These are phyloP conservation scores for Aspergillus unguis DNA, from an alignment of 2,329 filamentous ascomycete genomes.

Conservation along the genomic window DNA sequence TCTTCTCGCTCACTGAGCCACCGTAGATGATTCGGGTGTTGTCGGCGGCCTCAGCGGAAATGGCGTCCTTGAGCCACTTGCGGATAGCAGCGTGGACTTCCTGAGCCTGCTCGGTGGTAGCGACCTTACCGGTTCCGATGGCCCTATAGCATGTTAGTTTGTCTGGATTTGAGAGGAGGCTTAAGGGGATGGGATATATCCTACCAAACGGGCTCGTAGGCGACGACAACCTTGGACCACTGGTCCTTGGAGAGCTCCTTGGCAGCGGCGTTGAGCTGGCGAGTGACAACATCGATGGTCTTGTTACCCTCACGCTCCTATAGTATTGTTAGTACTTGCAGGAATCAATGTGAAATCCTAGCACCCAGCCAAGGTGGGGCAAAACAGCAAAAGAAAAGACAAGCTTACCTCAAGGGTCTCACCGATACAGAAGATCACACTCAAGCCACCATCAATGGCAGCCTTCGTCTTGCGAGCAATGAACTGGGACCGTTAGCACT, in stretches of 20 bases:
- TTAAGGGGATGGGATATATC: slow-evolving; percentile 28
- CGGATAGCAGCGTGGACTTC: slow-evolving; percentile 92
- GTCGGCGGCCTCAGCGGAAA: slow-evolving; percentile 75
- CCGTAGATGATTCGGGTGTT: slow-evolving; percentile 94
- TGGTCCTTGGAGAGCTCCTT: slow-evolving; percentile 65
- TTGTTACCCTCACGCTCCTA: slow-evolving; percentile 76
- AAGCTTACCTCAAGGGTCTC: slow-evolving; percentile 72
- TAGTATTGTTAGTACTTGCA: slow-evolving; percentile 9
- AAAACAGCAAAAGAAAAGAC: slow-evolving; percentile 16
- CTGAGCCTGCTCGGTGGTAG: slow-evolving; percentile 83
- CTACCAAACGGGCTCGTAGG: slow-evolving; percentile 99
- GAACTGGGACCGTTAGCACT: slow-evolving; percentile 46
- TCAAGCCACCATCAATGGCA: slow-evolving; percentile 78
- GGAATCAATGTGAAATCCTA: slow-evolving; percentile 5
- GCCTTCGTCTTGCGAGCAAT: slow-evolving; percentile 93
- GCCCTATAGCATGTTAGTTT: slow-evolving; percentile 44
- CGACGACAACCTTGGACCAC: slow-evolving; percentile 93
- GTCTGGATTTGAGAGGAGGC: not conserved
- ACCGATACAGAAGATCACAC: slow-evolving; percentile 95
- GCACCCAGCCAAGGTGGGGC: slow-evolving; percentile 13
- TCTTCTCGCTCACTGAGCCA: slow-evolving; percentile 96
- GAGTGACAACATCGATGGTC: slow-evolving; percentile 70
- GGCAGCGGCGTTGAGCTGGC: slow-evolving; percentile 77
- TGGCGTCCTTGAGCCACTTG: slow-evolving; percentile 71
- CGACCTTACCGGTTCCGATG: slow-evolving; percentile 89